These are phyloP conservation scores for Puccinia hordei DNA, from an alignment of 1,284 basidiomycete species.

Conservation along the genomic window DNA sequence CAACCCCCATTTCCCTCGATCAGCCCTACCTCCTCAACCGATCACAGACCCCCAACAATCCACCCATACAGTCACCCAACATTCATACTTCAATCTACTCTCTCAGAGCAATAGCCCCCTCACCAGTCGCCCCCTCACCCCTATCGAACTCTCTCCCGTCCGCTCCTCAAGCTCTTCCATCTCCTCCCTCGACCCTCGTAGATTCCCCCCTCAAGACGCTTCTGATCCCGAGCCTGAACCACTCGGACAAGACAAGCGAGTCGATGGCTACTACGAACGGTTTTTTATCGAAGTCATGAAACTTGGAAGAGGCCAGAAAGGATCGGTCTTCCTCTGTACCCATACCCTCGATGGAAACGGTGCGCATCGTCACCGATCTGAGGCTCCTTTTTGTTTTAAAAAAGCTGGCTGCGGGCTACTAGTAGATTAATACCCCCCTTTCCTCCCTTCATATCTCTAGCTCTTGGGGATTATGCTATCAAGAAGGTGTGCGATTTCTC, in stretches of 20 bases:
- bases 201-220: no score
- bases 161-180: neutral
- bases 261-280: slow-evolving; percentile 64
- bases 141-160: neutral
- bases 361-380: neutral
- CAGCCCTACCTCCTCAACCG: slow-evolving; percentile 5
- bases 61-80: slow-evolving; percentile 24
- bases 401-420: neutral
- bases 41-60: neutral
- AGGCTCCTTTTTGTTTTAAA: neutral
- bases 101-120: slow-evolving; percentile 18
- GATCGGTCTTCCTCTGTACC: slow-evolving; percentile 76
- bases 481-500: slow-evolving; percentile 26
- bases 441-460: neutral
- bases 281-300: slow-evolving; percentile 85
- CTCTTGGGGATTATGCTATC: slow-evolving; percentile 41
- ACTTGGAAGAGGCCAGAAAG: slow-evolving; percentile 88
- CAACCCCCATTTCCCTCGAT: neutral
- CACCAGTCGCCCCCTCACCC: slow-evolving; percentile 23
- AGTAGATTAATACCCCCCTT: neutral
- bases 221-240: neutral
- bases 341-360: slow-evolving; percentile 38
- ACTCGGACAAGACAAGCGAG: slow-evolving; percentile 54
- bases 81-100: slow-evolving; percentile 37
- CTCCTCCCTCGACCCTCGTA: neutral